Percentiles rank a stretch among this genome's conserved stretches.
Conservation (phyloP, 768 basidiomycete genomes). For the Mycena galopus region DNA sequence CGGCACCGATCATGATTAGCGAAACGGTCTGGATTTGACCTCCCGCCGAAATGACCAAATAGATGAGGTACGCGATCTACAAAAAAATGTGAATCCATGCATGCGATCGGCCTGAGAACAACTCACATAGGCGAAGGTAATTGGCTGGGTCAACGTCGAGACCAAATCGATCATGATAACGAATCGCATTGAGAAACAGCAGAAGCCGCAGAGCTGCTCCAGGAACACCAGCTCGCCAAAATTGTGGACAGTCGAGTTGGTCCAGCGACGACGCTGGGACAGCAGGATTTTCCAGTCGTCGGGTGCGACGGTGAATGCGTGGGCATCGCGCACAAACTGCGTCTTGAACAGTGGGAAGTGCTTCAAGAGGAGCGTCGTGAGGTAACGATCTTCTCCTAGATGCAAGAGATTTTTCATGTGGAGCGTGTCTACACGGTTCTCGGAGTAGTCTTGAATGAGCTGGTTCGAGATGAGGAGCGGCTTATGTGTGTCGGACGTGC, state of each 20-base stretch:
- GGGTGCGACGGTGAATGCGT: conserved; percentile 94
- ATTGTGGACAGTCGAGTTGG: conserved; percentile 99
- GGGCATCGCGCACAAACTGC: conserved; percentile 94
- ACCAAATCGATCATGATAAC: conserved; percentile 97
- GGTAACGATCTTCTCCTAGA: conserved; percentile 98
- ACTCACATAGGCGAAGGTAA: conserved; percentile 91
- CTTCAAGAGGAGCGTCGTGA: conserved; percentile 95
- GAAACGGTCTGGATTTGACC: conserved; percentile 84
- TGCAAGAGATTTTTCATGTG: conserved; percentile 99
- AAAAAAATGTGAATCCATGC: conserved; percentile 32
- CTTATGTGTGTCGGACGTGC: conserved; percentile 95
- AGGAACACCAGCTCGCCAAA: conserved; percentile 93
- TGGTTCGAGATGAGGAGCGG: conserved; percentile 93
- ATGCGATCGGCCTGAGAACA: conserved; percentile 14
- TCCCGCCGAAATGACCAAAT: conserved; percentile 76
- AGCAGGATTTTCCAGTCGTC: conserved; percentile 95
- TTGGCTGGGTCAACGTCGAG: conserved; percentile 86
- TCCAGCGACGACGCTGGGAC: conserved; percentile 98
- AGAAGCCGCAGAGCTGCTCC: conserved; percentile 95
- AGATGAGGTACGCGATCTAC: conserved; percentile 92
- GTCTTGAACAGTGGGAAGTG: conserved; percentile 96
- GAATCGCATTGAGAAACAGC: conserved; percentile 99
- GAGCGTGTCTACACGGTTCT: conserved; percentile 95
- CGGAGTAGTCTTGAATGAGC: conserved; percentile 92
- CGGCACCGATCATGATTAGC: conserved; percentile 91